Evolutionary conservation across 805 yeast species (phyloP).

Genomic region (Lipomyces starkeyi): DNA sequence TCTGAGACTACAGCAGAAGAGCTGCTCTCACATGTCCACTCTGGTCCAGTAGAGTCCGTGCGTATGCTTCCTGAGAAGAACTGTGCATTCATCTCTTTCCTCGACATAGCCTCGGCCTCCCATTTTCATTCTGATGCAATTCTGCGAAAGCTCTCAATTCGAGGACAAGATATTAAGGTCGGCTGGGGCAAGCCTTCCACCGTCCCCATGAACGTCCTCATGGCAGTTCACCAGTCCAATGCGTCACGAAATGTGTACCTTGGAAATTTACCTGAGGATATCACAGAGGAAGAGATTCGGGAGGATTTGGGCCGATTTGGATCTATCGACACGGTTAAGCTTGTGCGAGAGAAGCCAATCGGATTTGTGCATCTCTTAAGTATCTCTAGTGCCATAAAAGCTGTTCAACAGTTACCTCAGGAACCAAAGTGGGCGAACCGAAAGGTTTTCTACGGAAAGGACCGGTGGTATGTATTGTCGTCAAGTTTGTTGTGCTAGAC

Average conservation of each 20-base stretch:
- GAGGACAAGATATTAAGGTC: conserved; percentile 79
- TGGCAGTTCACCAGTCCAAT: conserved; percentile 79
- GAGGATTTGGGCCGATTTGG: conserved; percentile 78
- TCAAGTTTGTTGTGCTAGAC: not conserved
- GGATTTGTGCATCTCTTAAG: conserved; percentile 87
- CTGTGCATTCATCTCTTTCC: conserved; percentile 89
- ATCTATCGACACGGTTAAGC: conserved; percentile 80
- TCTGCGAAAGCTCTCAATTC: conserved; percentile 77
- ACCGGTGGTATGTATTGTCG: conserved; percentile 54
- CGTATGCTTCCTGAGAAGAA: conserved; percentile 73
- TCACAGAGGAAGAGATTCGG: conserved; percentile 68
- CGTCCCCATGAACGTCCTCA: conserved; percentile 73
- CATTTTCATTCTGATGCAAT: conserved; percentile 94
- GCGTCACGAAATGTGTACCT: conserved; percentile 94
- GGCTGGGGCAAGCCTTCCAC: conserved; percentile 92
- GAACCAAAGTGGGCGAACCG: conserved; percentile 73
- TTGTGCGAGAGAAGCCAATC: conserved; percentile 75
- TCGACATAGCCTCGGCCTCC: conserved; percentile 86
- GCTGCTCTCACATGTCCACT: conserved; percentile 84
- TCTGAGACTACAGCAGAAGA: conserved; percentile 79
- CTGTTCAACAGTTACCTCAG: conserved; percentile 75
- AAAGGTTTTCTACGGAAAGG: conserved; percentile 90
- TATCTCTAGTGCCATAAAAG: conserved; percentile 83
- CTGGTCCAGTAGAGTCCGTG: conserved; percentile 85
- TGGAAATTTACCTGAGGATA: conserved; percentile 73